Conservation (phyloP, 768 basidiomycete species). For the Termitomyces eurrhizus region DNA sequence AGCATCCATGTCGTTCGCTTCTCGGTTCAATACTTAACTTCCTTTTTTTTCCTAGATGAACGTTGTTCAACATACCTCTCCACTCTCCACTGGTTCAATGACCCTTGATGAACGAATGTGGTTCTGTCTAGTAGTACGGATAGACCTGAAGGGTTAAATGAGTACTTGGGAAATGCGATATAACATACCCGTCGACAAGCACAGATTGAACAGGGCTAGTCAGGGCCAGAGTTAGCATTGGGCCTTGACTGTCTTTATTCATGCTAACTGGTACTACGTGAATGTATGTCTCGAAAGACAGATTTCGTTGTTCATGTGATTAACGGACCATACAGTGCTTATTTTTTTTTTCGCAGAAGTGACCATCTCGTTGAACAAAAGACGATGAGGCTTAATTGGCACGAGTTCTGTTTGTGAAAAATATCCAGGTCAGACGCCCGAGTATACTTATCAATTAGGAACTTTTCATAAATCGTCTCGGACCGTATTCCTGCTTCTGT, state of each 20-base stretch:
- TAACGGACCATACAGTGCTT: not conserved
- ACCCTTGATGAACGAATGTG: not conserved
- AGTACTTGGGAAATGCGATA: not conserved
- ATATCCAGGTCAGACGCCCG: not conserved
- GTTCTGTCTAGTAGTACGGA: not conserved
- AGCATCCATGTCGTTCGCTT: not conserved
- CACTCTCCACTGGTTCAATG: not conserved
- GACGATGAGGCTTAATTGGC: not conserved
- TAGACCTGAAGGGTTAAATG: not conserved
- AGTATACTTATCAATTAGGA: not conserved
- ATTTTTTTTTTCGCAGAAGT: not conserved
- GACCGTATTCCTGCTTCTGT: too few relatives aligned
- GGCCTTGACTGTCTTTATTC: not conserved
- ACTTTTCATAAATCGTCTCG: not conserved
- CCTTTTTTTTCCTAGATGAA: not conserved
- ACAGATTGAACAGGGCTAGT: not conserved
- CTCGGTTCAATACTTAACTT: not conserved
- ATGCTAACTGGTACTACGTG: not conserved
- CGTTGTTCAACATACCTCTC: not conserved
- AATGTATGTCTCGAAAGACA: not conserved
- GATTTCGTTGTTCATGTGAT: not conserved
- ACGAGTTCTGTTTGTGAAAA: too few relatives aligned
- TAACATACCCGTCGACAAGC: not conserved
- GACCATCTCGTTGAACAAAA: not conserved
- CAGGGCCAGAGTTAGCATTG: not conserved